Conservation (phyloP, 2,329 filamentous ascomycete species). For the Ceratocystis colombiana region DNA sequence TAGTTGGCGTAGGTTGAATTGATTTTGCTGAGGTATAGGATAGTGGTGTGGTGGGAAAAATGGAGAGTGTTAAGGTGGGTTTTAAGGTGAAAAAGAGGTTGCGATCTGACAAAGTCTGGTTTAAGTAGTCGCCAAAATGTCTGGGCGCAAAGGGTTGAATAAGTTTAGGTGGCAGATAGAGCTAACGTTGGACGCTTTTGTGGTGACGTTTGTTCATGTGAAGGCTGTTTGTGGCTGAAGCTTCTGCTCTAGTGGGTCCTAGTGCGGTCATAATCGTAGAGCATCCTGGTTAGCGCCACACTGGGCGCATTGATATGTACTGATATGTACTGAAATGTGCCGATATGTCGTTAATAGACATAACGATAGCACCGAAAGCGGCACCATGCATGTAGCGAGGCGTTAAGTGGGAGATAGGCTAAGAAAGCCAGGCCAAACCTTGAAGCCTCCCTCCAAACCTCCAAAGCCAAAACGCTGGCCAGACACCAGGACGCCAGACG, state of each 20-base stretch:
- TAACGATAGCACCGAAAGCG: conserved; percentile 18
- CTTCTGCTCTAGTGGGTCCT: background rate
- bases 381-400: conserved; percentile 13
- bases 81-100: background rate
- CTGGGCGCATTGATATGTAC: too few species aligned
- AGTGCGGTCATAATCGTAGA: background rate
- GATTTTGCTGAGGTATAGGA: background rate
- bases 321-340: too few species aligned
- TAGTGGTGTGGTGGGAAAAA: background rate
- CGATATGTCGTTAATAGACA: conserved; percentile 11
- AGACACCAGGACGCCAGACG: conserved; percentile 4
- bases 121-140: background rate
- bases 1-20: too few species aligned
- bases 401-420: background rate
- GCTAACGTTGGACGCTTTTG: background rate
- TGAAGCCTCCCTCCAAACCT: conserved; percentile 12
- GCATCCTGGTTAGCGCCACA: background rate
- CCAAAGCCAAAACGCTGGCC: background rate
- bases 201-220: conserved; percentile 15
- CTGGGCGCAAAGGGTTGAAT: conserved; percentile 4
- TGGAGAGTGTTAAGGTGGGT: too few species aligned
- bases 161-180: conserved; percentile 9
- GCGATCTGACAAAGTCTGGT: background rate
- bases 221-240: conserved; percentile 13
- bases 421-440: background rate